Base-by-base conservation (phyloP, 2,329 filamentous ascomycete genomes). In the Phialophora expanda region DNA sequence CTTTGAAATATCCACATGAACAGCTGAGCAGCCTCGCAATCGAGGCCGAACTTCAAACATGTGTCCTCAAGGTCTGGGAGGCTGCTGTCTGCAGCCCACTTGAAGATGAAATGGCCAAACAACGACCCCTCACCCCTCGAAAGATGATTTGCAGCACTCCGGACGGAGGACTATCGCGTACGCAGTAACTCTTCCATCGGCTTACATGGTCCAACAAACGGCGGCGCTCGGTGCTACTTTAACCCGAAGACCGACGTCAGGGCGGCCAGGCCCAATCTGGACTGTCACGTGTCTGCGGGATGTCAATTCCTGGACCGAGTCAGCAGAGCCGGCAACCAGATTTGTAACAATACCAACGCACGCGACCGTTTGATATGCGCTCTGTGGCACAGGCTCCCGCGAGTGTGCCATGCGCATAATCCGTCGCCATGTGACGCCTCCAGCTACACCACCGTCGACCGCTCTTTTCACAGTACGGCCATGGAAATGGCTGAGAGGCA, bases 321-420 rank as follows among this genome's bases (percentile, higher is more conserved):
- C 38, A n/a, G 17, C 14, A 8, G 17, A 44, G 38, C 38, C 38
- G 38, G 14, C 17, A 2, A 44, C 17, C 46, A 14, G 28, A 28
- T 26, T 51, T 9, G 48, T 51, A 51, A 51, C 20, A 12, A 32
- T n/a, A 53, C 57, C 24, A 17, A 17, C 57, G 44, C 56, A 59
- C 20, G 56, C 56, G 56, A 59, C 56, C 41, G n/a, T 41, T 61
- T 63, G 61, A 63, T 51, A 63, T 63, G 61, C 28, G 44, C 12
- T 59, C 59, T 24, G 44, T 46, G 59, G 60, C 66, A 59, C 60
- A 44, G 30, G 14, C 17, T 38, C 9, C 61, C 46, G 56, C 54
- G 60, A 63, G 51, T 67, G 67, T 62, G 67, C 67, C 60, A 69
- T 69, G 67, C 62, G 65, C 67, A 67, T 67, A 60, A 56, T 51